These are phyloP conservation scores for Echinochloa phyllopogon DNA, from an alignment of 176 grass and related monocot species.

Conservation along the genomic window DNA sequence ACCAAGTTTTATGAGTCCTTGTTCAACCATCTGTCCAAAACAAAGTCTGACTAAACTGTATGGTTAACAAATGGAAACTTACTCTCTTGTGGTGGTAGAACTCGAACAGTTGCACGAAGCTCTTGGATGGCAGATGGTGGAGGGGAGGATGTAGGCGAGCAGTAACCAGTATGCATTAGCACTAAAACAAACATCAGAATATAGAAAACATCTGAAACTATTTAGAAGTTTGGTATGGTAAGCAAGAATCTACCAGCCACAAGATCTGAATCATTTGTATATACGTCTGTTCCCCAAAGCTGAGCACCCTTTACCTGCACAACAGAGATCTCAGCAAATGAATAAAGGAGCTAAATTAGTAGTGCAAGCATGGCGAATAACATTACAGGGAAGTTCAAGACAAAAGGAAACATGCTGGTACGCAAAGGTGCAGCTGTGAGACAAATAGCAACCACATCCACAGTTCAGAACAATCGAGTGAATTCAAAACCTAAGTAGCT, in stretches of 20 bases:
- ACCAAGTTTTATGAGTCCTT: constrained; percentile 35
- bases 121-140: constrained; percentile 85
- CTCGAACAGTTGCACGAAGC: constrained; percentile 70
- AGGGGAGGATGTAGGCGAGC: constrained; percentile 80
- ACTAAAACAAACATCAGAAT: constrained; percentile 63
- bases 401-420: background rate
- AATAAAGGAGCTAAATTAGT: constrained; percentile 24
- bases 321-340: constrained; percentile 33
- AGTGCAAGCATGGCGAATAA: background rate
- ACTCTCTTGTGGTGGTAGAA: constrained; percentile 84
- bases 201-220: constrained; percentile 8
- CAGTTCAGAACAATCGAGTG: background rate
- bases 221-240: constrained; percentile 27
- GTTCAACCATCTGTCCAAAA: constrained; percentile 26
- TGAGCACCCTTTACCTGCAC: constrained; percentile 97
- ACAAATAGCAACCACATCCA: background rate
- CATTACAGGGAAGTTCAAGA: background rate
- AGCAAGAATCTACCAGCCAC: constrained; percentile 71
- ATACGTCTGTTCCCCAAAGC: constrained; percentile 94
- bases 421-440: background rate
- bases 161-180: constrained; percentile 96
- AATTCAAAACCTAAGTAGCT: constrained; percentile 25
- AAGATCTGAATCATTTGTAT: constrained; percentile 97
- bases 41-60: constrained; percentile 7
- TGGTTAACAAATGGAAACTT: constrained; percentile 25